Evolutionary conservation across 257 asterid species (phyloP).

Genomic region (Avicennia marina): DNA sequence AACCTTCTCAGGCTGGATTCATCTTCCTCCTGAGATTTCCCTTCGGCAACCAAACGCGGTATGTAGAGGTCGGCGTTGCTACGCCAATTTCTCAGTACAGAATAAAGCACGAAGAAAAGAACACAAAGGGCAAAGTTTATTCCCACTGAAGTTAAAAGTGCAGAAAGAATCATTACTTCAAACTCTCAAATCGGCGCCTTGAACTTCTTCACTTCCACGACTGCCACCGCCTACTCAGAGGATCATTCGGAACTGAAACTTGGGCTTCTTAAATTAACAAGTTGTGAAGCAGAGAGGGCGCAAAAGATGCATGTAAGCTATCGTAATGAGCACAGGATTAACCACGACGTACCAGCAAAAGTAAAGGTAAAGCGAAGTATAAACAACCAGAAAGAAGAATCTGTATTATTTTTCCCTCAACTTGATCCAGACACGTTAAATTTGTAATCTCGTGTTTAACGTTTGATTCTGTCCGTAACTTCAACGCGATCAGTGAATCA

Average conservation of each 20-base stretch:
- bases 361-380: too few species aligned
- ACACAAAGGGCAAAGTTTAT: conserved; percentile 68
- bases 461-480: neutral
- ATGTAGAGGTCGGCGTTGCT: conserved; percentile 57
- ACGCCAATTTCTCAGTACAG: conserved; percentile 67
- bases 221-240: conserved; percentile 15
- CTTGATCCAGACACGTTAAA: neutral
- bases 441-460: neutral
- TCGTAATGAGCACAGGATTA: neutral
- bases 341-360: neutral
- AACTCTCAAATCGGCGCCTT: conserved; percentile 21
- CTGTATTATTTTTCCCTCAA: neutral
- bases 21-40: conserved; percentile 33
- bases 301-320: conserved; percentile 8
- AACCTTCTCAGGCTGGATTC: conserved; percentile 35
- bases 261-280: conserved; percentile 11
- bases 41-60: conserved; percentile 83
- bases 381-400: too few species aligned
- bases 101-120: conserved; percentile 46
- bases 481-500: neutral
- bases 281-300: conserved; percentile 13
- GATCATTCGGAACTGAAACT: neutral
- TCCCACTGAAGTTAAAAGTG: conserved; percentile 87
- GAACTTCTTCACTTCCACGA: neutral
- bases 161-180: conserved; percentile 80